Evolutionary conservation across 1,139 yeast species (phyloP).

Genomic region (Schwanniomyces etchellsii): DNA sequence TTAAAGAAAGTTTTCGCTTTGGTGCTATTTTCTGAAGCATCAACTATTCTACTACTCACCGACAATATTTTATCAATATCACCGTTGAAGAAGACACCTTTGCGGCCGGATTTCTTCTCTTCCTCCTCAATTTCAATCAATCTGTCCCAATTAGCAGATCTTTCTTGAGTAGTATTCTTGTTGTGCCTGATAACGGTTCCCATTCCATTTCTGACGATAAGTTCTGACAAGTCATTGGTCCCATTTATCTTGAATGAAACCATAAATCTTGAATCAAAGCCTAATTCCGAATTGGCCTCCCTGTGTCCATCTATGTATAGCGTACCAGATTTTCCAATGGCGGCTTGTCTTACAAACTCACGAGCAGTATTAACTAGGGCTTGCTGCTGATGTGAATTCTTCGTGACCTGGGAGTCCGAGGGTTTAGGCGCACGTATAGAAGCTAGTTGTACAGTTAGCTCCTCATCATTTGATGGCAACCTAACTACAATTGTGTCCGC

Average conservation of each 20-base stretch:
- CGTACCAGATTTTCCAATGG: slow-evolving; percentile 64
- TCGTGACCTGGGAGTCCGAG: slow-evolving; percentile 50
- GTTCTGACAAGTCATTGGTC: slow-evolving; percentile 56
- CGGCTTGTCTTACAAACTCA: slow-evolving; percentile 64
- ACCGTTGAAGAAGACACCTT: slow-evolving; percentile 51
- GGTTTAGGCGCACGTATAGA: slow-evolving; percentile 71
- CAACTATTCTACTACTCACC: slow-evolving; percentile 59
- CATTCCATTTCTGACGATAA: slow-evolving; percentile 58
- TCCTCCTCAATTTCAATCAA: slow-evolving; percentile 65
- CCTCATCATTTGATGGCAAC: slow-evolving; percentile 41
- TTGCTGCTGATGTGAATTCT: slow-evolving; percentile 28
- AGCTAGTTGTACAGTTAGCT: slow-evolving; percentile 63
- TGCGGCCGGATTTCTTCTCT: slow-evolving; percentile 47
- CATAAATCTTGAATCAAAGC: slow-evolving; percentile 59
- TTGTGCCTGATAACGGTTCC: slow-evolving; percentile 78
- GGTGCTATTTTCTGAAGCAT: slow-evolving; percentile 69
- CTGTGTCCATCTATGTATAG: slow-evolving; percentile 62
- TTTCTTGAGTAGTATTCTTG: slow-evolving; percentile 61
- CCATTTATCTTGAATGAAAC: slow-evolving; percentile 49
- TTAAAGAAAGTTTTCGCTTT: slow-evolving; percentile 73
- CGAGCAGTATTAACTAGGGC: slow-evolving; percentile 60
- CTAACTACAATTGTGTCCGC: slow-evolving; percentile 63
- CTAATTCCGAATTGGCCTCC: slow-evolving; percentile 51
- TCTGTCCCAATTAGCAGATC: slow-evolving; percentile 75
- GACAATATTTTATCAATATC: slow-evolving; percentile 45